Conservation (phyloP, 768 basidiomycete species). For the Psilocybe cyanescens region DNA sequence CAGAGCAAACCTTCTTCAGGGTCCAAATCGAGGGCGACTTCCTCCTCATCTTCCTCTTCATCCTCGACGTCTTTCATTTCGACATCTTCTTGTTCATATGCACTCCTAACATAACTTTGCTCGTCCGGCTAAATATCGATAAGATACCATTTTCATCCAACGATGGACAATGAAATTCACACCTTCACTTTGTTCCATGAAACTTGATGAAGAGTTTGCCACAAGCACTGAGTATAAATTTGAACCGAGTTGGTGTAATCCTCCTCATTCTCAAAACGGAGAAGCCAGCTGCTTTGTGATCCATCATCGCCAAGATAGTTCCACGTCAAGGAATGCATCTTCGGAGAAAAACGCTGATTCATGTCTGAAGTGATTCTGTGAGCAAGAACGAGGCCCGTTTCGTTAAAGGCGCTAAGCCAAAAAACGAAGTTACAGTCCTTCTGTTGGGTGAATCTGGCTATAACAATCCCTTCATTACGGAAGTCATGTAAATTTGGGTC, state of each 20-base stretch:
- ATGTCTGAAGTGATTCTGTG: constrained; percentile 70
- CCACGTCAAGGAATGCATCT: constrained; percentile 84
- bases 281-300: constrained; percentile 77
- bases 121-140: constrained; percentile 68
- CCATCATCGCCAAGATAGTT: constrained; percentile 66
- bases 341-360: constrained; percentile 70
- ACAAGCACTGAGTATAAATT: constrained; percentile 70
- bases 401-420: constrained; percentile 59
- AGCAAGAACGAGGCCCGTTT: constrained; percentile 53
- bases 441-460: constrained; percentile 54
- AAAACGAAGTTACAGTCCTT: constrained; percentile 52
- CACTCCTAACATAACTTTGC: constrained; percentile 78
- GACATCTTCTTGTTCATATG: constrained; percentile 70
- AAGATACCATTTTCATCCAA: neutral
- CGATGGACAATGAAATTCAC: constrained; percentile 8
- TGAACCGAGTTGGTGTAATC: constrained; percentile 63
- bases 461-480: constrained; percentile 53
- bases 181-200: constrained; percentile 86
- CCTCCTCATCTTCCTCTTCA: constrained; percentile 81
- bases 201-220: constrained; percentile 77
- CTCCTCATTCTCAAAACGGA: constrained; percentile 64
- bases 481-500: constrained; percentile 53
- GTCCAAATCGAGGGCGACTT: constrained; percentile 70
- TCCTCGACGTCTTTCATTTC: constrained; percentile 84
- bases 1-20: constrained; percentile 55